Percentiles rank a stretch among this genome's conserved stretches.
Evolutionary conservation across 1,284 basidiomycete species (phyloP).

Genomic region (Heterobasidion parviporum): DNA sequence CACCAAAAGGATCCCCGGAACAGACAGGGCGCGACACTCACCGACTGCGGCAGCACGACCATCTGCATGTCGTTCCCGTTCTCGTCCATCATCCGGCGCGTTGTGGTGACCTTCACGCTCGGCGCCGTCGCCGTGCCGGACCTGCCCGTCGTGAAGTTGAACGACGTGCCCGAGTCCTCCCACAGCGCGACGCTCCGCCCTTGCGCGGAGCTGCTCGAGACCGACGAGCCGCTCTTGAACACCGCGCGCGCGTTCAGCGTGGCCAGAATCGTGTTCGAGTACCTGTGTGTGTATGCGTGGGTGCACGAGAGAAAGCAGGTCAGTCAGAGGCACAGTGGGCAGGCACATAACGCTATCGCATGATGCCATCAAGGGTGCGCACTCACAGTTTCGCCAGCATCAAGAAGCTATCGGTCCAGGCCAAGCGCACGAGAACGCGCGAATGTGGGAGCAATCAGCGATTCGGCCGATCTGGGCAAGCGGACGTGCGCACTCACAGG

Average conservation of each 20-base stretch:
- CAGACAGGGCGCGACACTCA: neutral
- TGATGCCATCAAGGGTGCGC: neutral
- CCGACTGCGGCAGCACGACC: neutral
- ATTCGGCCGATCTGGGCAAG: neutral
- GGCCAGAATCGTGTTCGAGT: neutral
- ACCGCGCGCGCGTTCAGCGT: neutral
- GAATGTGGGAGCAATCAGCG: neutral
- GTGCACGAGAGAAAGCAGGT: neutral
- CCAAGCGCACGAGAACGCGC: neutral
- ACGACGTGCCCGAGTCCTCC: neutral
- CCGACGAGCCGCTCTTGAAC: neutral
- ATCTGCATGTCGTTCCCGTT: neutral
- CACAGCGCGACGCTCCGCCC: neutral
- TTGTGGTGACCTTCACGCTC: neutral
- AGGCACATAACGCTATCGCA: neutral
- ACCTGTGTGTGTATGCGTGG: neutral
- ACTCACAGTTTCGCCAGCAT: neutral
- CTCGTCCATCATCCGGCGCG: neutral
- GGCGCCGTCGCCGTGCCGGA: neutral
- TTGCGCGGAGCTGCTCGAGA: neutral
- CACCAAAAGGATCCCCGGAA: neutral
- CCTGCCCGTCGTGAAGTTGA: neutral
- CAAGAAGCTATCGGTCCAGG: neutral
- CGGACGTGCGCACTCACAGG: neutral
- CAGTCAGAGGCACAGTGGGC: neutral